Conservation (phyloP, 2,329 filamentous ascomycete genomes). For the Fusarium multiceps region DNA sequence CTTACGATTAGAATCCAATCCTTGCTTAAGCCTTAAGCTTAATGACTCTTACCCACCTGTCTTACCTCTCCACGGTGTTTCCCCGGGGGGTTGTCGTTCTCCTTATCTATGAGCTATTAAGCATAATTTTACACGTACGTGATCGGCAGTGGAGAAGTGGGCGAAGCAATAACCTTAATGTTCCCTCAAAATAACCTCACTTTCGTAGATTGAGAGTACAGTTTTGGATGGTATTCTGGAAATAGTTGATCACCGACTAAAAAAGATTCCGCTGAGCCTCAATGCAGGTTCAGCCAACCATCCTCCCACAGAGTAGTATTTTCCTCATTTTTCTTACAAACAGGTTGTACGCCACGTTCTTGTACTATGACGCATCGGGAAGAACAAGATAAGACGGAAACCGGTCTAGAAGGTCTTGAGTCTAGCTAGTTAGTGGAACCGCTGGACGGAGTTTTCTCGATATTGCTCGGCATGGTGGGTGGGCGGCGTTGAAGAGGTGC, state of each 20-base stretch:
- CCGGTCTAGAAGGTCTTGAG: slow-evolving; percentile 10
- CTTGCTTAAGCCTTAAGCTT: slow-evolving; percentile 1
- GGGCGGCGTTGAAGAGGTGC: background rate
- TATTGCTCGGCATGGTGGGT: slow-evolving; percentile 25
- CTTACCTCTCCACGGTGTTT: background rate
- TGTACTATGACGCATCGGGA: slow-evolving; percentile 1
- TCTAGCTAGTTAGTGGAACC: slow-evolving; percentile 19
- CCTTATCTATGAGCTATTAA: slow-evolving; percentile 33
- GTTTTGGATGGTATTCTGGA: background rate
- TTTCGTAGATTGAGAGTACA: background rate
- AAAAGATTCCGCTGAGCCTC: slow-evolving; percentile 23
- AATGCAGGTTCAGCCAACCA: background rate
- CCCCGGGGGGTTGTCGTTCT: background rate
- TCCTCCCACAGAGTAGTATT: background rate
- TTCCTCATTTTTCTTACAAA: background rate
- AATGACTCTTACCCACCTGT: slow-evolving; percentile 2
- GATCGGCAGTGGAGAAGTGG: slow-evolving; percentile 22
- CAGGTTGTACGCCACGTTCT: background rate
- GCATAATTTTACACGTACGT: slow-evolving; percentile 17
- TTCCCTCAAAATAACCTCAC: background rate
- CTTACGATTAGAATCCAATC: background rate
- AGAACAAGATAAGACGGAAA: slow-evolving; percentile 10
- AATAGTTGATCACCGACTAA: background rate
- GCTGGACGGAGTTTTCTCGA: slow-evolving; percentile 28
- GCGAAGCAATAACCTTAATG: slow-evolving; percentile 20